These are phyloP conservation scores for Malassezia caprae DNA, from an alignment of 1,284 basidiomycete species.

Conservation along the genomic window DNA sequence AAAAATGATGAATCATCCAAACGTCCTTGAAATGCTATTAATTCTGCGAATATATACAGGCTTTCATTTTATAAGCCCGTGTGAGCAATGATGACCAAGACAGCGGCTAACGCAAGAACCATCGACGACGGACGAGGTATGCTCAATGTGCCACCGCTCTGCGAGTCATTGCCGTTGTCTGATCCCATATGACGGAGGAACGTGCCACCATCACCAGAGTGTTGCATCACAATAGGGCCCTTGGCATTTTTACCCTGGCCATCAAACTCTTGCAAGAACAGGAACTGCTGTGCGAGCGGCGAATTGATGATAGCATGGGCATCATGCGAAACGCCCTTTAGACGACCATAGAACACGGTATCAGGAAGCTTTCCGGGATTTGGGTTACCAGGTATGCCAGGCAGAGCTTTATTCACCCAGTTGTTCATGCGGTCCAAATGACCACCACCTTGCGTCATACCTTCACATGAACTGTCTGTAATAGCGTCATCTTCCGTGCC, in stretches of 20 bases:
- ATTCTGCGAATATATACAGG: background rate
- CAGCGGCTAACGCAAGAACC: background rate
- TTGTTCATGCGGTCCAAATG: conserved; percentile 36
- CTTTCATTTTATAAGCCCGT: background rate
- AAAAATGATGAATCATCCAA: conserved; percentile 1
- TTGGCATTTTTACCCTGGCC: conserved; percentile 13
- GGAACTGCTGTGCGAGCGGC: conserved; percentile 28
- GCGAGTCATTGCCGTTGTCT: background rate
- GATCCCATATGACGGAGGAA: background rate
- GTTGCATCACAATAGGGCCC: background rate
- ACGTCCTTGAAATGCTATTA: background rate
- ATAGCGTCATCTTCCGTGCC: conserved; percentile 23
- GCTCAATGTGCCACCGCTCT: background rate
- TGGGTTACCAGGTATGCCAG: conserved; percentile 24
- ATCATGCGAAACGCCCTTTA: conserved; percentile 26
- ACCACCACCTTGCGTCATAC: conserved; percentile 26
- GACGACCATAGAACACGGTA: conserved; percentile 19
- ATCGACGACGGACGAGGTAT: background rate
- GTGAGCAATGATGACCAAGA: background rate
- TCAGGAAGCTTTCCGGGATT: conserved; percentile 20
- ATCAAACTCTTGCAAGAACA: conserved; percentile 32
- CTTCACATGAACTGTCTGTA: conserved; percentile 24
- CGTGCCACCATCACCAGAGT: background rate
- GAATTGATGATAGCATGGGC: conserved; percentile 27
- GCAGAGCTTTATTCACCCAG: conserved; percentile 30